Percentiles rank a stretch among this genome's conserved stretches.
phyloP scores from a whole-genome alignment of 352 stramenopile species.

The Globisporangium nodosum region DNA sequence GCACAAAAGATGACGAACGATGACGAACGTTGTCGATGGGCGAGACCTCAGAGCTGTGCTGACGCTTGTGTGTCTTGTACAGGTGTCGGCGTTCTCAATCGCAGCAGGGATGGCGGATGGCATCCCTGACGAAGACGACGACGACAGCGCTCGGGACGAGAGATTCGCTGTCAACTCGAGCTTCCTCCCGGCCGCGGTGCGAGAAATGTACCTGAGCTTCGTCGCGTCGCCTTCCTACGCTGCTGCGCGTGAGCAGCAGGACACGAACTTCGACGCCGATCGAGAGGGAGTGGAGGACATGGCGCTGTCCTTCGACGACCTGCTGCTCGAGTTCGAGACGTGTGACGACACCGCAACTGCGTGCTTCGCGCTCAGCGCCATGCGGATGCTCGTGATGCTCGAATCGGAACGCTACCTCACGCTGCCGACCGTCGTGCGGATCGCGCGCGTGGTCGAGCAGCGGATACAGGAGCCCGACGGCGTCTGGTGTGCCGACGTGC shows the following conservation, averaged over 20 bases:
- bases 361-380: slow-evolving; percentile 31
- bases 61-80: neutral
- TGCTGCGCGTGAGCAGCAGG: neutral
- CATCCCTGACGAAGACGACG: slow-evolving; percentile 14
- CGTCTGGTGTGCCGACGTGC: slow-evolving; percentile 31
- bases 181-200: slow-evolving; percentile 33
- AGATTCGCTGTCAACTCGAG: slow-evolving; percentile 23
- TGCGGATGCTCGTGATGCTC: slow-evolving; percentile 24
- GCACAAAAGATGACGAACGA: neutral
- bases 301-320: slow-evolving; percentile 31
- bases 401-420: slow-evolving; percentile 21
- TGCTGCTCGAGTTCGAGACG: slow-evolving; percentile 38
- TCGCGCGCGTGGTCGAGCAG: slow-evolving; percentile 29
- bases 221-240: slow-evolving; percentile 3
- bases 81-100: neutral
- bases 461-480: slow-evolving; percentile 26
- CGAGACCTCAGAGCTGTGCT: neutral
- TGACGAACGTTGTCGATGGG: neutral
- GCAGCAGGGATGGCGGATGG: slow-evolving; percentile 15
- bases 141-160: slow-evolving; percentile 2
- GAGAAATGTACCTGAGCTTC: slow-evolving; percentile 26
- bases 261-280: slow-evolving; percentile 3
- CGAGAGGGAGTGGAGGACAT: slow-evolving; percentile 23
- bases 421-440: slow-evolving; percentile 28
- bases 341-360: slow-evolving; percentile 23